Percentiles rank a stretch among this genome's conserved stretches.
Conservation (phyloP, 192 early-diverging fungal genomes). For the Backusella westeae region DNA sequence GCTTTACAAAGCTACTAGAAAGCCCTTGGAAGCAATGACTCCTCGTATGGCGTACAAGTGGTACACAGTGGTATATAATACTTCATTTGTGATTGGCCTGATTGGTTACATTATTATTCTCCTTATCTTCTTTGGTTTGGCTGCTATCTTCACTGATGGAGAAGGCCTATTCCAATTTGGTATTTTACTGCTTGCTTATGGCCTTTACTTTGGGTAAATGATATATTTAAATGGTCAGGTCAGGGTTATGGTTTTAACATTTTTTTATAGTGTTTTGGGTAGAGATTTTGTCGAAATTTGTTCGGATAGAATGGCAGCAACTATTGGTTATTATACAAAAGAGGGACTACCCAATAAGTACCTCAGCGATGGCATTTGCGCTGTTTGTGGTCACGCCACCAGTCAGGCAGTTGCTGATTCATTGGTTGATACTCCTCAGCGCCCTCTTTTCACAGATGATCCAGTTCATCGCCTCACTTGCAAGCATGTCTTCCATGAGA, state of each 20-base stretch:
- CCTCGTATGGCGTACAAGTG: slow-evolving; percentile 63
- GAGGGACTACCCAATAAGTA: slow-evolving; percentile 59
- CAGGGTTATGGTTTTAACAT: background rate
- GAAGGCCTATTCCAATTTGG: slow-evolving; percentile 40
- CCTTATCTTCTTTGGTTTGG: slow-evolving; percentile 50
- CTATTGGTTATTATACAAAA: slow-evolving; percentile 60
- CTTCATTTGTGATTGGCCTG: slow-evolving; percentile 56
- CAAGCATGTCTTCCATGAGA: slow-evolving; percentile 59
- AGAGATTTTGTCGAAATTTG: slow-evolving; percentile 65
- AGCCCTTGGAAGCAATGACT: slow-evolving; percentile 58
- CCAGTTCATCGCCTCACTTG: slow-evolving; percentile 44
- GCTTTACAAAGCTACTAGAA: slow-evolving; percentile 52
- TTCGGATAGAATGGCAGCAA: slow-evolving; percentile 60
- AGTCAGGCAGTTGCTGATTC: slow-evolving; percentile 32
- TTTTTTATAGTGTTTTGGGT: slow-evolving; percentile 43
- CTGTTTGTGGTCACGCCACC: slow-evolving; percentile 55
- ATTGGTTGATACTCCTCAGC: slow-evolving; percentile 32
- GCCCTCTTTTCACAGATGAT: slow-evolving; percentile 22
- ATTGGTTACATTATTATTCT: slow-evolving; percentile 53
- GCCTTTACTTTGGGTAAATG: slow-evolving; percentile 62
- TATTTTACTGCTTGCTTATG: slow-evolving; percentile 51
- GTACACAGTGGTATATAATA: slow-evolving; percentile 56
- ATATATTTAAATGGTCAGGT: no score
- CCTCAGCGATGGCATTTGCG: slow-evolving; percentile 51
- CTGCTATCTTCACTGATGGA: slow-evolving; percentile 40